Percentiles rank a stretch among this genome's conserved stretches.
Evolutionary conservation across 257 asterid species (phyloP).

Genomic region (Gentiana macrophylla): DNA sequence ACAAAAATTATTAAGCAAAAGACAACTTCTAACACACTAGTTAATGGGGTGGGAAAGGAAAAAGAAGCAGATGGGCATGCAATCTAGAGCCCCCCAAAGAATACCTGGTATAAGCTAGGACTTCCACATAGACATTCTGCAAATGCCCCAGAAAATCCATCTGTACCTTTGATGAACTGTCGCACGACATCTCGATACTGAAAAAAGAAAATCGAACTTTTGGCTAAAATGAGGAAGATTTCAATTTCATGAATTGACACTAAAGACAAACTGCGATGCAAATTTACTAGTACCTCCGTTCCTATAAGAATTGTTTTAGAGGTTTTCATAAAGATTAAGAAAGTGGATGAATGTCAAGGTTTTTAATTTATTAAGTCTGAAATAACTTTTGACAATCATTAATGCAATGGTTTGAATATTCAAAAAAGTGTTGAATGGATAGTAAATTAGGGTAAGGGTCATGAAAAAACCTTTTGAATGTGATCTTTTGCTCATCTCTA

Average conservation of each 20-base stretch:
- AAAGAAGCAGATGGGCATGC: neutral
- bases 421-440: neutral
- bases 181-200: conserved; percentile 92
- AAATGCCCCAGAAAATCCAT: conserved; percentile 95
- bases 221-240: neutral
- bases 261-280: neutral
- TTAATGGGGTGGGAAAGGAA: too few relatives aligned
- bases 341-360: too few relatives aligned
- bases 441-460: neutral
- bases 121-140: conserved; percentile 98
- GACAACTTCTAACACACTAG: neutral
- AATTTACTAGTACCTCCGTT: too few relatives aligned
- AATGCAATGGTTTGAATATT: too few relatives aligned
- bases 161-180: conserved; percentile 93
- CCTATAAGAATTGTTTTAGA: too few relatives aligned
- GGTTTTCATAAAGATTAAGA: too few relatives aligned
- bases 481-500: too few relatives aligned
- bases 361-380: too few relatives aligned
- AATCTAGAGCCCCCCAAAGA: too few relatives aligned
- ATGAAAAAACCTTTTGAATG: neutral
- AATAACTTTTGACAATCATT: too few relatives aligned
- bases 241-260: neutral
- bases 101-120: conserved; percentile 88
- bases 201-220: conserved; percentile 16
- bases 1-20: neutral